phyloP scores from a whole-genome alignment of 768 basidiomycete genomes.

The Mycena haematopus region DNA sequence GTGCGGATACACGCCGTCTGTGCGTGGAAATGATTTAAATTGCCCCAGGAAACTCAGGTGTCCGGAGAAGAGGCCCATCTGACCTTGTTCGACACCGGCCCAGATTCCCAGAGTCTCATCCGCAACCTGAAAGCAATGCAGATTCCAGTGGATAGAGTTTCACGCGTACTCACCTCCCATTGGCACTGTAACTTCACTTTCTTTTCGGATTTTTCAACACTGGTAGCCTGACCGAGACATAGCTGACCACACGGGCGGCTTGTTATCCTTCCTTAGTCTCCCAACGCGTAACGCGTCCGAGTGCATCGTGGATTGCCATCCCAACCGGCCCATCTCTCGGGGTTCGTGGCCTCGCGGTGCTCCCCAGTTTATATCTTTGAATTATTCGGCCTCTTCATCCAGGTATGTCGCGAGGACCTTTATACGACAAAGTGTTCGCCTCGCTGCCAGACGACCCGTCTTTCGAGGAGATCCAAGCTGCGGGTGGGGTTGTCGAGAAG shows the following conservation, averaged over 20 bases:
- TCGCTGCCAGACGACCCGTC: slow-evolving; percentile 74
- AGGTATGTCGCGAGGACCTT: slow-evolving; percentile 74
- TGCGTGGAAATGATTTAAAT: not conserved
- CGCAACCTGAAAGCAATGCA: slow-evolving; percentile 72
- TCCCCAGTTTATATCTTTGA: not conserved
- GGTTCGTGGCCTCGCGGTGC: not conserved
- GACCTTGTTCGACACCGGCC: slow-evolving; percentile 87
- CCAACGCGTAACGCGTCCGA: slow-evolving; percentile 36
- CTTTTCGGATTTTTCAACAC: not conserved
- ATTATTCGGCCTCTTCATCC: not conserved
- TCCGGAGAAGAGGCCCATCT: slow-evolving; percentile 50
- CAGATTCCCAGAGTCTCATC: slow-evolving; percentile 76
- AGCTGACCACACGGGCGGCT: slow-evolving; percentile 73
- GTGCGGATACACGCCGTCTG: slow-evolving; percentile 46
- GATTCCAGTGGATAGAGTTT: slow-evolving; percentile 57
- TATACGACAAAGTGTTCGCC: slow-evolving; percentile 60
- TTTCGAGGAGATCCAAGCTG: slow-evolving; percentile 64
- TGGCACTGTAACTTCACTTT: slow-evolving; percentile 34
- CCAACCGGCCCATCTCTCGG: slow-evolving; percentile 74
- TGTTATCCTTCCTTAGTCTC: slow-evolving; percentile 66
- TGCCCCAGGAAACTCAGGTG: slow-evolving; percentile 60
- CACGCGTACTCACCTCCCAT: slow-evolving; percentile 73
- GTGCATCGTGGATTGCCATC: slow-evolving; percentile 77
- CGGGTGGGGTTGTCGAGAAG: slow-evolving; percentile 62
- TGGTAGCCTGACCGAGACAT: not conserved